phyloP scores from a whole-genome alignment of 2,329 filamentous ascomycete species.

The Colletotrichum coccodes region DNA sequence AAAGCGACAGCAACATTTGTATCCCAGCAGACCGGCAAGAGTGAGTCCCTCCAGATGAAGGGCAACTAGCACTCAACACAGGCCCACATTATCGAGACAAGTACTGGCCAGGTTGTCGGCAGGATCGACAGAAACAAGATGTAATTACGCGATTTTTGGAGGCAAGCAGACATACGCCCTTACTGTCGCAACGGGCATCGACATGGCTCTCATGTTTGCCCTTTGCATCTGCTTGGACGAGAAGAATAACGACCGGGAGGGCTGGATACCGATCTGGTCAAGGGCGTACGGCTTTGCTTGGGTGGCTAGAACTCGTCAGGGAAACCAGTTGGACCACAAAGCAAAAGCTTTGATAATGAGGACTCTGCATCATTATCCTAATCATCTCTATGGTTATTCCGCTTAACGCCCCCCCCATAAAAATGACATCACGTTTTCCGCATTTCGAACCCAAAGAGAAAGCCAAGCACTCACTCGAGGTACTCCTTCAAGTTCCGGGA shows the following conservation, averaged over 20 bases:
- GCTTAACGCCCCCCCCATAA: too few species aligned
- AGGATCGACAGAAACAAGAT: slow-evolving; percentile 68
- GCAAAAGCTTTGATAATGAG: too few species aligned
- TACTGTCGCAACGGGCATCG: slow-evolving; percentile 71
- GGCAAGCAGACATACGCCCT: slow-evolving; percentile 75
- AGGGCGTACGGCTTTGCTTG: too few species aligned
- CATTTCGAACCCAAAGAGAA: too few species aligned
- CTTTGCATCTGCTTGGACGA: slow-evolving; percentile 77
- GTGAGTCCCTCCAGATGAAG: slow-evolving; percentile 63
- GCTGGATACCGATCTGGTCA: neutral
- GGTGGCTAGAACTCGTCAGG: too few species aligned
- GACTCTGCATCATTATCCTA: too few species aligned
- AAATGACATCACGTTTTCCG: too few species aligned
- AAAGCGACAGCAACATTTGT: slow-evolving; percentile 68
- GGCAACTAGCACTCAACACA: slow-evolving; percentile 69
- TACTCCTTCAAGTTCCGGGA: too few species aligned
- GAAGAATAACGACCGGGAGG: slow-evolving; percentile 56
- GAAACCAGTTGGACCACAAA: too few species aligned
- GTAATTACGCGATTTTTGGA: slow-evolving; percentile 67
- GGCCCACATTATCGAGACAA: slow-evolving; percentile 67
- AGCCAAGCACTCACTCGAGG: too few species aligned
- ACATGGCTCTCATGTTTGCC: slow-evolving; percentile 72
- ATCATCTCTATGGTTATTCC: too few species aligned
- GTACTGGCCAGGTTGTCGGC: slow-evolving; percentile 62
- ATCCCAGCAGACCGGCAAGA: slow-evolving; percentile 53